Conservation (phyloP, 2,329 filamentous ascomycete genomes). For the Monilinia fructicola region DNA sequence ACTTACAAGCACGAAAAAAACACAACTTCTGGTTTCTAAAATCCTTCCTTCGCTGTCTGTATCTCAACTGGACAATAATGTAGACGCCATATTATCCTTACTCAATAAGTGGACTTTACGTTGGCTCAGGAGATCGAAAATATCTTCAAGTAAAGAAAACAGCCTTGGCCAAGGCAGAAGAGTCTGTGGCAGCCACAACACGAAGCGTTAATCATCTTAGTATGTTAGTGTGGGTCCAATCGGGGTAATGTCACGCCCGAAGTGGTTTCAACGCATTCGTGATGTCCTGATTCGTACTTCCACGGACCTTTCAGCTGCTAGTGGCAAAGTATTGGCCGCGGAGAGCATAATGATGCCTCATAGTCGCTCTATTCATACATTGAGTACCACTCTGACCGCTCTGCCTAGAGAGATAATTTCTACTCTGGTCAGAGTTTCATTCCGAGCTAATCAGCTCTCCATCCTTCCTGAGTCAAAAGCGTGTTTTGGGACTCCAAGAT, state of each 20-base stretch:
- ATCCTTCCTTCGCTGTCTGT: constrained; percentile 30
- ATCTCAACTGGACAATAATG: constrained; percentile 28
- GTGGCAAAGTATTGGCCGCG: constrained; percentile 12
- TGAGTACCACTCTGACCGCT: constrained; percentile 26
- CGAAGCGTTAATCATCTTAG: background rate
- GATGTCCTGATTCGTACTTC: background rate
- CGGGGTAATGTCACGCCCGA: background rate
- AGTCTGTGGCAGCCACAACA: background rate
- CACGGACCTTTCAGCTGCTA: constrained; percentile 2
- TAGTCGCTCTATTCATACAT: constrained; percentile 23
- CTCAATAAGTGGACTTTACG: constrained; percentile 27
- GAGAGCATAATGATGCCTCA: constrained; percentile 19
- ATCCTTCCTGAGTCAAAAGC: background rate
- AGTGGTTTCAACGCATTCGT: background rate
- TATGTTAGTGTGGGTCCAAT: constrained; percentile 10
- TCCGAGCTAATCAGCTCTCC: background rate
- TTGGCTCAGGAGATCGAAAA: constrained; percentile 24
- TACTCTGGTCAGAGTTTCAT: constrained; percentile 21
- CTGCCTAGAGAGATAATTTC: constrained; percentile 21
- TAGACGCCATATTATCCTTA: constrained; percentile 24
- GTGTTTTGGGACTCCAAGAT: background rate
- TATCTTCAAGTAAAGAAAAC: background rate
- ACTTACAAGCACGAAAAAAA: constrained; percentile 26
- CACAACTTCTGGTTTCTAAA: constrained; percentile 28
- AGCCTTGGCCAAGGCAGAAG: constrained; percentile 7